Evolutionary conservation across 2,329 filamentous ascomycete species (phyloP).

Genomic region (Gnomoniopsis sp.): DNA sequence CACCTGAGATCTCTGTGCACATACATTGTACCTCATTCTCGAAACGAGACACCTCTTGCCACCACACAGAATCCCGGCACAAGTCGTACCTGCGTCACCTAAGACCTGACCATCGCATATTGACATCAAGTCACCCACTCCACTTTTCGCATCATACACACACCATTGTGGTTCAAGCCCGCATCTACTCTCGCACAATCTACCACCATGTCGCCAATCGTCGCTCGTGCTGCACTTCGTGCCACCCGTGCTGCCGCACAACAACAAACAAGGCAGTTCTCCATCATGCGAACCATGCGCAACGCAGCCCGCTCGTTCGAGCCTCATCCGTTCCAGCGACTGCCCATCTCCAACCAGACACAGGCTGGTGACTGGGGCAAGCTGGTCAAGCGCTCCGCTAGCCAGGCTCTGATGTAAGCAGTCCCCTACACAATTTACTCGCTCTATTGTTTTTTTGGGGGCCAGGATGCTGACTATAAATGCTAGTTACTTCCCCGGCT

Average conservation of each 20-base stretch:
- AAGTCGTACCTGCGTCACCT: constrained; percentile 7
- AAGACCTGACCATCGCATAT: background rate
- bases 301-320: constrained; percentile 34
- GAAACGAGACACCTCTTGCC: background rate
- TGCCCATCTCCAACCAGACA: constrained; percentile 26
- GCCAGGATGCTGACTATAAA: background rate
- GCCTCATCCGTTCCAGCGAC: constrained; percentile 35
- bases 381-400: constrained; percentile 29
- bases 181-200: background rate
- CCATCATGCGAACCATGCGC: constrained; percentile 32
- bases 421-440: background rate
- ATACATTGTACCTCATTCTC: background rate
- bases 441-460: background rate
- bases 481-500: constrained; percentile 33
- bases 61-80: background rate
- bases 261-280: constrained; percentile 29
- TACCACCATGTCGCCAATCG: constrained; percentile 31
- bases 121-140: constrained; percentile 7
- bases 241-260: constrained; percentile 23
- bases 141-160: constrained; percentile 17
- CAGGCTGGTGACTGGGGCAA: constrained; percentile 35
- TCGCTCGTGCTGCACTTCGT: constrained; percentile 32
- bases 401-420: constrained; percentile 33
- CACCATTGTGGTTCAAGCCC: constrained; percentile 13
- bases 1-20: background rate